Base-by-base conservation (phyloP, 2,329 filamentous ascomycete species). In the Westerdykella aurantiaca region DNA sequence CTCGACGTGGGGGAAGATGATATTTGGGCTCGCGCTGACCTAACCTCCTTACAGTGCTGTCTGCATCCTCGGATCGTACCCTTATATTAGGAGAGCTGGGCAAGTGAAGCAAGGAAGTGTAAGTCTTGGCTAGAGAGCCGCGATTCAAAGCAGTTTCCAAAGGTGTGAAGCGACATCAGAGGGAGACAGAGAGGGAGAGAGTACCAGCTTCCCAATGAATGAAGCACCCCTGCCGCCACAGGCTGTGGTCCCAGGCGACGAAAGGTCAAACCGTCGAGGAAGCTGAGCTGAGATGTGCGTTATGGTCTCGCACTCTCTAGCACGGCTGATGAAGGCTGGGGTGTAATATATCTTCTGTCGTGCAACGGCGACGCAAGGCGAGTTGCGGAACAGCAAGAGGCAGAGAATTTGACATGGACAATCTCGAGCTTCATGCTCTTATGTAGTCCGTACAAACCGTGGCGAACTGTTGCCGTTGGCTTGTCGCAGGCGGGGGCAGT, bases 61-160 rank as follows among this genome's bases (percentile, higher is more conserved):
- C 89, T 43, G 88, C 83, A 22, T 95, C 88, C 7, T 93, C 89
- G n/a, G 89, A 95, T 71, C 81, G 87, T 39, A 91, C 80, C 35
- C 77, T 95, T 62, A 76, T 95, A 52, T 75, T 95, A 5, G 89
- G 89, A 46, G 89, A 95, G 70, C 72, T 95, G 47, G 75, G 75
- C 73, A 84, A 75, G 76, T 81, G 79, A 72, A 41, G 34, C 39
- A 39, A 31, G 43, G 35, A 41, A 29, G 38, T 44, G 48, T 45
- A 48, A 31, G 40, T 48, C 44, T 57, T 61, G 52, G 53, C 53
- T 57, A 47, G 39, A 42, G 41, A 51, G 34, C 39, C 46, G 51
- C 49, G 43, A 53, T 51, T 51, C 49, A 44, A 48, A 53, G 48
- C 47, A 50, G 45, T 45, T 45, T 49, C 49, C 46, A 63, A 63